These are phyloP conservation scores for Exophiala lecanii-corni DNA, from an alignment of 2,329 filamentous ascomycete species.

Conservation along the genomic window DNA sequence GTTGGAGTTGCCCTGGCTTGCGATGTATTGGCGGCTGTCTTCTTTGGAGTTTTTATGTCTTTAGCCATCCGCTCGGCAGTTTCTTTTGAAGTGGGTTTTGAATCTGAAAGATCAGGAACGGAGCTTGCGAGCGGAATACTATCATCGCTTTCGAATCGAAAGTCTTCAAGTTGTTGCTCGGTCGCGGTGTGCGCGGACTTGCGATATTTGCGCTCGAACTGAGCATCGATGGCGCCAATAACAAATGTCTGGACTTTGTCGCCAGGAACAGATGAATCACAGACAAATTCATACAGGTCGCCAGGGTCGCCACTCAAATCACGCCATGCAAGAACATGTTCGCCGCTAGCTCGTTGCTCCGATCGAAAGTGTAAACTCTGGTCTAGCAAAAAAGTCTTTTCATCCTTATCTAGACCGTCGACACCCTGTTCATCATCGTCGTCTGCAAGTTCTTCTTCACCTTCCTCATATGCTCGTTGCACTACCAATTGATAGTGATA, in stretches of 20 bases:
- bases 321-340: conserved; percentile 88
- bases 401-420: conserved; percentile 86
- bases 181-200: conserved; percentile 75
- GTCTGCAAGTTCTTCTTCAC: conserved; percentile 88
- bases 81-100: conserved; percentile 36
- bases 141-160: conserved; percentile 66
- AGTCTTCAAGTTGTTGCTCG: conserved; percentile 73
- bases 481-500: conserved; percentile 97
- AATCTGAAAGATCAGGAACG: conserved; percentile 44
- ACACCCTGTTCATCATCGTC: conserved; percentile 78
- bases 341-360: conserved; percentile 71
- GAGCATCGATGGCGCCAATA: conserved; percentile 79
- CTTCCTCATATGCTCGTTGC: conserved; percentile 94
- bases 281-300: conserved; percentile 97
- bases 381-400: conserved; percentile 96
- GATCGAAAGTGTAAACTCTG: conserved; percentile 82
- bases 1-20: conserved; percentile 34
- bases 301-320: conserved; percentile 90
- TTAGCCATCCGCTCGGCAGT: conserved; percentile 42
- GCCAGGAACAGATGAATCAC: conserved; percentile 66
- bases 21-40: conserved; percentile 31
- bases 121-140: conserved; percentile 59
- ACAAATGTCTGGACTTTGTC: conserved; percentile 76
- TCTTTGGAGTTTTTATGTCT: conserved; percentile 40
- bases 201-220: conserved; percentile 94